Evolutionary conservation across 768 basidiomycete species (phyloP).

Genomic region (Tephrocybe sp.): DNA sequence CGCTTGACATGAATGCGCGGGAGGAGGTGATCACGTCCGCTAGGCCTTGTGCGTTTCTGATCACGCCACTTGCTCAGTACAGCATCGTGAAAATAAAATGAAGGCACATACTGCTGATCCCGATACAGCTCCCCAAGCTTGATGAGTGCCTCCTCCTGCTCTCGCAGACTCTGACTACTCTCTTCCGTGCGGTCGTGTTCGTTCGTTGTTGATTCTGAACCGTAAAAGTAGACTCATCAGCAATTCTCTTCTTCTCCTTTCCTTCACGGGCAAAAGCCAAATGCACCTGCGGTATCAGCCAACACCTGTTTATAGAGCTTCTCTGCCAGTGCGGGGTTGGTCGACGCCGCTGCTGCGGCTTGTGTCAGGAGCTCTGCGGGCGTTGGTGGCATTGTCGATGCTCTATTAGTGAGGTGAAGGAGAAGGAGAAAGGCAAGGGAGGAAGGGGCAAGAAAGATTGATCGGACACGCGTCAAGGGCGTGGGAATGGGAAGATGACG

Average conservation of each 20-base stretch:
- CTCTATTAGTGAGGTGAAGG: background rate
- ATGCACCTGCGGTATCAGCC: constrained; percentile 34
- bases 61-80: background rate
- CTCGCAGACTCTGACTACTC: constrained; percentile 59
- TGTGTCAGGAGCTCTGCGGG: constrained; percentile 49
- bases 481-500: constrained; percentile 36
- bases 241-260: background rate
- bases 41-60: constrained; percentile 80
- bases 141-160: constrained; percentile 84
- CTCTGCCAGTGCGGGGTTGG: constrained; percentile 66
- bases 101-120: constrained; percentile 64
- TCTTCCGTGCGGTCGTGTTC: constrained; percentile 35
- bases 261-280: too few species aligned
- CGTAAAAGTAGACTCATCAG: background rate
- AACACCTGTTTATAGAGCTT: constrained; percentile 74
- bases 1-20: constrained; percentile 86
- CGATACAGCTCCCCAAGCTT: constrained; percentile 87
- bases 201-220: background rate
- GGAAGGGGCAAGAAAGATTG: constrained; percentile 5
- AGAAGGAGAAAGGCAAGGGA: background rate
- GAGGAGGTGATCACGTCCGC: constrained; percentile 86
- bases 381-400: constrained; percentile 12
- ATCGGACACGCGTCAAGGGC: constrained; percentile 31
- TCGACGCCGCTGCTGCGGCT: constrained; percentile 47
- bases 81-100: background rate